Base-by-base conservation (phyloP, 1,284 basidiomycete genomes). In the Tylopilus sp. region DNA sequence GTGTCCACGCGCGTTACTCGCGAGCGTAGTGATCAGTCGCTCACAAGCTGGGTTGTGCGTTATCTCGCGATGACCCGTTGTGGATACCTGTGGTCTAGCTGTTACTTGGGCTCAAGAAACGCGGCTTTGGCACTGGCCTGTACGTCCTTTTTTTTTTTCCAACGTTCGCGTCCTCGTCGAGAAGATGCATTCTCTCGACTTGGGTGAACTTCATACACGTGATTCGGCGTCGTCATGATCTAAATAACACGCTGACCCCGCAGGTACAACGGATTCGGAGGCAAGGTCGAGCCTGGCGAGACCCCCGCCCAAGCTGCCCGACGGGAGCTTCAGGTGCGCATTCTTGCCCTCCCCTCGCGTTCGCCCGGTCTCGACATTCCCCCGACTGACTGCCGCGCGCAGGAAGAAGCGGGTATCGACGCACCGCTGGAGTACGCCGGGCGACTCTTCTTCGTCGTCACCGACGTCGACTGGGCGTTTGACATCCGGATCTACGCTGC, bases 371-470 rank as follows among this genome's bases (percentile, higher is more conserved):
- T 23, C 8, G 13, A 6, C 9, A 35, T 6, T 4, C 31, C 30
- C 12, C 26, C 26, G 10, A 12, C 35, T 37, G 21, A 38, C 23
- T 8, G 35, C 13, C 36, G 33, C 33, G 29, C 12, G 13, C 12
- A 92, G 89, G 89, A 92, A 73, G 89, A 92, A 69, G 78, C 86
- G 5, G 84, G 88, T 0, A 80, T 92, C 36, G 71, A 68, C 13
- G 81, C 85, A 0, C 68, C 75, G 2, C 71, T 89, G 11, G 64
- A 71, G 44, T 77, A 81, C 47, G 76, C 72, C 39, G 86, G 86
- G 6, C 77, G 72, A 3, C 64, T 89, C 15, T 69, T 88, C 48
- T 89, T 88, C 62, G 65, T 79, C 23, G 71, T 64, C 29, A 70
- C 76, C 37, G 76, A 70, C 3, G 61, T 69, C 5, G 76, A 80